phyloP scores from a whole-genome alignment of 1,284 basidiomycete genomes.

The Ganoderma boninense region DNA sequence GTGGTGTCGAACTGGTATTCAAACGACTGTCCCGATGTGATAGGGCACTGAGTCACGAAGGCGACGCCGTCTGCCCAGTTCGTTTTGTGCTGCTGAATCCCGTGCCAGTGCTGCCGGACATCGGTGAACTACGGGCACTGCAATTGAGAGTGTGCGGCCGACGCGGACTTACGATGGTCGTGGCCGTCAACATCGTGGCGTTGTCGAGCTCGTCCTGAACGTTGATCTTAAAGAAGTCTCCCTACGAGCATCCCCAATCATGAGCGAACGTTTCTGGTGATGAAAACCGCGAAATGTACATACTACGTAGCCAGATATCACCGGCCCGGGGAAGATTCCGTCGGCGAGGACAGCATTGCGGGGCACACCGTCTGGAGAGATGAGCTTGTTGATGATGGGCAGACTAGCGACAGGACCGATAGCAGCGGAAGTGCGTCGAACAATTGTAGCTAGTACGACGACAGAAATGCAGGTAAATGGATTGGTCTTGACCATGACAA shows the following conservation, averaged over 20 bases:
- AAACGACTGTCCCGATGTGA: constrained; percentile 53
- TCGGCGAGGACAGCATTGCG: constrained; percentile 39
- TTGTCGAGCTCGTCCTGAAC: constrained; percentile 45
- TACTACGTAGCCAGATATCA: constrained; percentile 35
- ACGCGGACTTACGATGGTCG: constrained; percentile 40
- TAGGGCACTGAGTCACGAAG: constrained; percentile 56
- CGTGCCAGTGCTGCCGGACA: constrained; percentile 46
- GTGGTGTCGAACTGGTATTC: constrained; percentile 45
- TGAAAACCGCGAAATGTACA: not conserved
- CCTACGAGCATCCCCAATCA: constrained; percentile 28
- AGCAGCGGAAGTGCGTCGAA: constrained; percentile 19
- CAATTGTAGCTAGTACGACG: not conserved
- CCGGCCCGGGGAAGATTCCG: constrained; percentile 42
- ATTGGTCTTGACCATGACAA: not conserved
- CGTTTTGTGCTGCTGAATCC: constrained; percentile 40
- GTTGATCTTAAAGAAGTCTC: constrained; percentile 40
- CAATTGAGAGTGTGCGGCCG: not conserved
- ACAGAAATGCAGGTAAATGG: not conserved
- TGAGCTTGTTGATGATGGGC: constrained; percentile 34
- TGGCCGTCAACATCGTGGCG: constrained; percentile 40
- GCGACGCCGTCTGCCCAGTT: constrained; percentile 38
- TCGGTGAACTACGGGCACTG: constrained; percentile 37
- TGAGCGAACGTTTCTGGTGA: not conserved
- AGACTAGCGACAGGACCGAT: constrained; percentile 38
- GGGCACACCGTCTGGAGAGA: constrained; percentile 38